Base-by-base conservation (phyloP, 164 flowering plant species). In the Paratinospora sagittata region DNA sequence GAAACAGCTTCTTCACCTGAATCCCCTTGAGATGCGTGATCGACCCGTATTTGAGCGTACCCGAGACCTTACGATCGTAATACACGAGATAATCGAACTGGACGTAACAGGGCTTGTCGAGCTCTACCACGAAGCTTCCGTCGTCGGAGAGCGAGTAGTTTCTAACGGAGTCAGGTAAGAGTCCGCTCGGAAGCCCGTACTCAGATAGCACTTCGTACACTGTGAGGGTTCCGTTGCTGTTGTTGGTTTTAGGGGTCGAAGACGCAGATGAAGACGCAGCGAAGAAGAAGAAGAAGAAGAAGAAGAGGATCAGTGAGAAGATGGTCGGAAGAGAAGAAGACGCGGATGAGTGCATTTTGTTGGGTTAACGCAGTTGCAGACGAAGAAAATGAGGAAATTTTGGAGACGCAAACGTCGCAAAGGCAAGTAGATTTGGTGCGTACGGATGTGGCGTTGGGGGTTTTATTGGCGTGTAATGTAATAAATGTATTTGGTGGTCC, bases 171-270 rank as follows among this genome's bases (percentile, higher is more conserved):
- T 78, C 80, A 1, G 98, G 98, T n/a, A 94, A 49, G 27, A 94
- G 87, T 2, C 98, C 98, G 27, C 78, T 75, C 3, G 98, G 98
- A 57, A 94, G 93, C 43, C 97, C 93, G 83, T 21, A 91, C 16
- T 82, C 61, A 26, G 86, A 78, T 61, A 94, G 89, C 73, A 90
- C 71, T 17, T 92, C 90, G 82, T 85, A 88, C 39, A 92, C 90
- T 24, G 85, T 76, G 8, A 75, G 34, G 34, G 34, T 30, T 30
- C 34, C 34, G 34, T 30, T 62, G 27, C 49, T 33, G 5, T 47
- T 63, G 27, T 73, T 3, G 58, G 43, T 13, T n/a, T n/a, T n/a
- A 6, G 71, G 11, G 11, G 66, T n/a, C n/a, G n/a, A 14, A 0
- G 69, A 43, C 12, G 62, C 30, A 8, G 74, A 27, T 19, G 61